Evolutionary conservation across 2,329 filamentous ascomycete genomes (phyloP).

Genomic region (Fusarium sulawesiense): DNA sequence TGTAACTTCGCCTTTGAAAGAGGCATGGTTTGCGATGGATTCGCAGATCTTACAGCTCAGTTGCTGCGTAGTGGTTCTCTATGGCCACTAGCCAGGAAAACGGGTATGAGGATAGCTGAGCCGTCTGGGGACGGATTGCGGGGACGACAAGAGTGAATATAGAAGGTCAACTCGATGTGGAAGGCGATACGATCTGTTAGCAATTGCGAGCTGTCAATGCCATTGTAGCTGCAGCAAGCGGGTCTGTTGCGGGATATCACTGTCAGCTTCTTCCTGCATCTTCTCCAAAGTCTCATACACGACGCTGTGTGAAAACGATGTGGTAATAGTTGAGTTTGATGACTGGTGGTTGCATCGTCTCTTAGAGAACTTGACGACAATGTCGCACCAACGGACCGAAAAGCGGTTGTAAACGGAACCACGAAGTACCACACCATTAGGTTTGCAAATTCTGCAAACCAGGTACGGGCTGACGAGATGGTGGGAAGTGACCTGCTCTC

Average conservation of each 20-base stretch:
- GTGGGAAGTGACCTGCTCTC: slow-evolving; percentile 7
- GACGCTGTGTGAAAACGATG: neutral
- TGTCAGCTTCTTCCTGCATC: neutral
- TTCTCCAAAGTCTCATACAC: neutral
- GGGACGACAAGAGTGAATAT: slow-evolving; percentile 16
- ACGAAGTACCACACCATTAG: slow-evolving; percentile 19
- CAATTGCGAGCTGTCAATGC: neutral
- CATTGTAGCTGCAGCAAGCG: neutral
- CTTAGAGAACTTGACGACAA: slow-evolving; percentile 5
- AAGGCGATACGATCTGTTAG: neutral
- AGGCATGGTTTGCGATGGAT: neutral
- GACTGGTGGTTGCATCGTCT: slow-evolving; percentile 1
- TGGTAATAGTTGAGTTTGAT: slow-evolving; percentile 8
- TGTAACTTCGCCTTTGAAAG: neutral
- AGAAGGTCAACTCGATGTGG: neutral
- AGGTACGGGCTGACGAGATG: slow-evolving; percentile 14
- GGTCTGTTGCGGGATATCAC: neutral
- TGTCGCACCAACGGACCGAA: slow-evolving; percentile 19
- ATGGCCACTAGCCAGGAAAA: neutral
- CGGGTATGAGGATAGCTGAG: slow-evolving; percentile 11
- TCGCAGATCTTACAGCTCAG: slow-evolving; percentile 12
- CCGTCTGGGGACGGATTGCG: slow-evolving; percentile 23
- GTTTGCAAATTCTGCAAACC: slow-evolving; percentile 13
- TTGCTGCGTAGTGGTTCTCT: slow-evolving; percentile 11
- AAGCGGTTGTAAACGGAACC: slow-evolving; percentile 20